Evolutionary conservation across 2,329 filamentous ascomycete genomes (phyloP), one percentile per base, ranked within the genome.

Genomic region (Golovinomyces cichoracearum): DNA sequence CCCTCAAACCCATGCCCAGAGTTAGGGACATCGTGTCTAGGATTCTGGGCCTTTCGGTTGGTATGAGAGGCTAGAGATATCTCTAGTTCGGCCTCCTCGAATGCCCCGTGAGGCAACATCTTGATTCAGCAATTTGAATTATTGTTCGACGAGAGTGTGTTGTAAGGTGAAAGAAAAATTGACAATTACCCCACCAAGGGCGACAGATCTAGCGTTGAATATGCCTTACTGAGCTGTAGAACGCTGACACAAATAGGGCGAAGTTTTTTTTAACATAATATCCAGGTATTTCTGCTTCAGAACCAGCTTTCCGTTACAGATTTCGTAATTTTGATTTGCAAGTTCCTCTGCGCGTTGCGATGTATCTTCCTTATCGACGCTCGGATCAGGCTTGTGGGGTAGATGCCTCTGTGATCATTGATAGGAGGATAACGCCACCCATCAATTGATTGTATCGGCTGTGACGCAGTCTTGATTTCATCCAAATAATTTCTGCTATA

Each of bases 81-180:
- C 64, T 80, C 81, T 55, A 86, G 76, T 66, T 86, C 81, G 67
- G 84, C 81, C 63, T 85, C 80, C 61, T 86, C 80, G 63, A 81
- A 81, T 57, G 66, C 54, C 21, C 57, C 57, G 53, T 57, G 55
- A 53, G 57, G 55, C 53, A 56, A 56, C 52, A 55, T 58, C 33
- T 44, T 48, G 48, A 49, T 45, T 48, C 21, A 29, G 9, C 7
- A n/a, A 29, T 26, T n/a, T 22, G 15, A 19, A 22, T 13, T 41
- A 4, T 25, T 15, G 10, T 38, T 38, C 7, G n/a, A 17, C n/a
- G 13, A n/a, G 7, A 17, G n/a, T 17, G n/a, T 5, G 17, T 4
- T 4, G 35, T 6, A 15, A 15, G 29, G n/a, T 9, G 3, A 15
- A 12, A 15, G n/a, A 33, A 33, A 33, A 12, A 33, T n/a, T 22